Conservation (phyloP, 2,329 filamentous ascomycete genomes). For the Sclerotiophoma versabilis region DNA sequence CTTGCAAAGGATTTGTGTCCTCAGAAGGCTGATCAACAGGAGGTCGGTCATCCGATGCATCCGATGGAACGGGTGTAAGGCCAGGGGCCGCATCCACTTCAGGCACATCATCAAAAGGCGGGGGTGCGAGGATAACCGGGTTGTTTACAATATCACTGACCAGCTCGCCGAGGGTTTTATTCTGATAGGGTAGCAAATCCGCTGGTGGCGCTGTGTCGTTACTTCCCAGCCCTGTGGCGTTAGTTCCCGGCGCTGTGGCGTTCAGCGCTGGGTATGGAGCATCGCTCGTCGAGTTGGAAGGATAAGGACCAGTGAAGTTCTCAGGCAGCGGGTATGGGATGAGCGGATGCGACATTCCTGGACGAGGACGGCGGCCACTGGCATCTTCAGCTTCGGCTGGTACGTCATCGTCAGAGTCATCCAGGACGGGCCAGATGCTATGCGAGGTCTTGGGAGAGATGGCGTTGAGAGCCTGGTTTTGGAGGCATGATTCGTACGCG, state of each 20-base stretch:
- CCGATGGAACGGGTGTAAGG: background rate
- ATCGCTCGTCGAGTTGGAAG: background rate
- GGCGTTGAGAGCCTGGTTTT: background rate
- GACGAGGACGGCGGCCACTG: conserved; percentile 1
- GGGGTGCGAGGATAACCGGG: background rate
- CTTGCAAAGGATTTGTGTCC: background rate
- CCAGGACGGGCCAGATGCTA: background rate
- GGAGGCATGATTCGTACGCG: background rate
- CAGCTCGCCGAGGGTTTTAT: conserved; percentile 14
- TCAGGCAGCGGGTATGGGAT: conserved; percentile 2
- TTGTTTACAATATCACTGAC: background rate
- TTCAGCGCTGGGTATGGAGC: background rate
- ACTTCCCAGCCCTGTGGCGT: background rate
- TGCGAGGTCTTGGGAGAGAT: background rate
- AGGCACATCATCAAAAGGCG: background rate
- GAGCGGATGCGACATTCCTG: background rate
- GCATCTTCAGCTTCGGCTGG: conserved; percentile 4
- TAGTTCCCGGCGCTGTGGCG: background rate
- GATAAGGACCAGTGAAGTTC: conserved; percentile 4
- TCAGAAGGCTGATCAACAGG: background rate
- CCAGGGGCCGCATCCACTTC: background rate
- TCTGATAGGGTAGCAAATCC: conserved; percentile 6
- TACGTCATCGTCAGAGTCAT: background rate
- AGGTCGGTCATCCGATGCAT: background rate
- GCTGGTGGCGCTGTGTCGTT: background rate